Evolutionary conservation across 495 filamentous ascomycete genomes (phyloP).

Genomic region (Penicillium soppii): DNA sequence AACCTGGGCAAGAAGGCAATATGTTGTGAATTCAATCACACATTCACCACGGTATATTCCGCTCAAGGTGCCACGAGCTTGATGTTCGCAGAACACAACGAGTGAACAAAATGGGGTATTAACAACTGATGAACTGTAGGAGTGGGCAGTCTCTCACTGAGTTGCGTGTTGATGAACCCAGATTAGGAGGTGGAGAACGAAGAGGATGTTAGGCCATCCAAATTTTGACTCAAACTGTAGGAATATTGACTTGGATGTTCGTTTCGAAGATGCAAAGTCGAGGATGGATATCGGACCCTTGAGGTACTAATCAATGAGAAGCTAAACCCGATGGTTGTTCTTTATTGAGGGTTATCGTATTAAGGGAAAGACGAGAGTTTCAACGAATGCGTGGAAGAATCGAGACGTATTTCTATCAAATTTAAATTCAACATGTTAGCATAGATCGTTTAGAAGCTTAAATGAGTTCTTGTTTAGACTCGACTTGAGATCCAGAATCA

Average conservation of each 20-base stretch:
- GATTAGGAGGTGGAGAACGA: not conserved
- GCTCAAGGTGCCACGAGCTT: not conserved
- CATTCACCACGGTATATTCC: constrained; percentile 8
- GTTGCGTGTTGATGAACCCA: not conserved
- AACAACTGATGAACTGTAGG: not conserved
- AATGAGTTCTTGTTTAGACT: constrained; percentile 5
- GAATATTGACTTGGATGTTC: not conserved
- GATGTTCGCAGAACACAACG: not conserved
- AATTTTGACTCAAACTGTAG: not conserved
- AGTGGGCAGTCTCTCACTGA: constrained; percentile 3
- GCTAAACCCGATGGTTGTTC: not conserved
- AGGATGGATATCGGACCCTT: not conserved
- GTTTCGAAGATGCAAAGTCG: not conserved
- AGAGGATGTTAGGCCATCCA: not conserved
- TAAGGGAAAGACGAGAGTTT: not conserved
- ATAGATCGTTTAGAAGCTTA: not conserved
- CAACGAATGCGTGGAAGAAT: not conserved
- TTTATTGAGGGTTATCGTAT: not conserved
- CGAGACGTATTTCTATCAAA: constrained; percentile 5
- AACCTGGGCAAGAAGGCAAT: not conserved
- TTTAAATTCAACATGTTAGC: not conserved
- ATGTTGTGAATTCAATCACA: not conserved
- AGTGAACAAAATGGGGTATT: not conserved
- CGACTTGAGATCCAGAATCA: not conserved
- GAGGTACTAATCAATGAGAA: not conserved